Base-by-base conservation (phyloP, 108 stramenopile genomes). In the Skeletonema tropicum region DNA sequence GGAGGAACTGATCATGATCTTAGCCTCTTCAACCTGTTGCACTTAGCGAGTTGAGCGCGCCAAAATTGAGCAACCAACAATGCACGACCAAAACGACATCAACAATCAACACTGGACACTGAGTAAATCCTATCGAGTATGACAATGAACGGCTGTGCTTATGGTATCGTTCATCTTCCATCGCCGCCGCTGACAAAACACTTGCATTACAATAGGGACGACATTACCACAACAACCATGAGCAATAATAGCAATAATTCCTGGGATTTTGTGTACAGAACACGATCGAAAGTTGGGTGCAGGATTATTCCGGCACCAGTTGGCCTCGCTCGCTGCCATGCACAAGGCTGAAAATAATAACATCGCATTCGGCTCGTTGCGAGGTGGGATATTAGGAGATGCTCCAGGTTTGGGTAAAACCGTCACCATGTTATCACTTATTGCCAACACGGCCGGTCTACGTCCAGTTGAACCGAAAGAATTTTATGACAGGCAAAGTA, bases 381-480 rank as follows among this genome's bases (percentile, higher is more conserved):
- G 92, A 10, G 94, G 94, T 6, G 94, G 94, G 0, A 77, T 95
- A 33, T 74, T 95, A 31, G 91, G 87, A 26, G 94, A 95, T 75
- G 92, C 91, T 41, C 94, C 94, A 8, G 94, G 94, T 5, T 71
- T 95, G 31, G 92, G 94, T 13, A 94, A 94, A 74, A 94, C 94
- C 10, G 88, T 93, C 57, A 91, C 92, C 15, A 86, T 86, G 55
- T 66, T 94, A 19, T 87, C 92, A 3, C 79, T 93, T 11, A 79
- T 86, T 46, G 71, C 59, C 3, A 78, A 57, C 21, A 86, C 88
- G 23, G 70, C 77, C 5, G 85, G 88, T 15, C 32, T 30, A 1
- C 58, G 68, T 19, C 85, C 87, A 31, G 29, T 55, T 13, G 65
- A 76, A 13, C 87, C 87, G 15, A 29, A 59, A 33, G 85, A 84